These are phyloP conservation scores for Fusarium begoniae DNA, from an alignment of 2,329 filamentous ascomycete genomes.

Conservation along the genomic window DNA sequence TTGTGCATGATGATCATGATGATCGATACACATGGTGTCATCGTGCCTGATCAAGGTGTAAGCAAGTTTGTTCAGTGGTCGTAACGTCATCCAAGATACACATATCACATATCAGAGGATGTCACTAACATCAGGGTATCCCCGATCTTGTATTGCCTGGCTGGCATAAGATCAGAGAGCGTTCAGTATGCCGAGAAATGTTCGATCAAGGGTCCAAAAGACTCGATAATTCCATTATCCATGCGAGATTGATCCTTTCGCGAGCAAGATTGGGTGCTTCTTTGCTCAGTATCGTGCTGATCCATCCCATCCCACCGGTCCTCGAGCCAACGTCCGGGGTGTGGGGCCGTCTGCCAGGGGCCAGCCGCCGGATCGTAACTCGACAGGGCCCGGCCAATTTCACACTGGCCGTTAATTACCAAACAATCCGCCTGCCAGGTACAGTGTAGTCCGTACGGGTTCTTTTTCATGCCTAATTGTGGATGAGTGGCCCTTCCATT, in stretches of 20 bases:
- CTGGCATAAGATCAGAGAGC: slow-evolving; percentile 6
- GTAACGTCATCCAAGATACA: background rate
- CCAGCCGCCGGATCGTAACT: slow-evolving; percentile 27
- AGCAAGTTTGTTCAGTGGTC: slow-evolving; percentile 7
- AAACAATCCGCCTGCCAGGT: slow-evolving; percentile 15
- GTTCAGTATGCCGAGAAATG: background rate
- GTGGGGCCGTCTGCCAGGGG: slow-evolving; percentile 40
- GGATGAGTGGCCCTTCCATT: slow-evolving; percentile 29
- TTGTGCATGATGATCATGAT: background rate
- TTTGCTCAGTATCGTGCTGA: slow-evolving; percentile 15
- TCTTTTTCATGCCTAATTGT: slow-evolving; percentile 30
- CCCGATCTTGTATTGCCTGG: slow-evolving; percentile 7
- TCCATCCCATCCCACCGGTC: slow-evolving; percentile 8
- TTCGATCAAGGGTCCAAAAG: slow-evolving; percentile 16
- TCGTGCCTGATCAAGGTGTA: slow-evolving; percentile 8
- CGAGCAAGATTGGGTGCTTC: slow-evolving; percentile 18
- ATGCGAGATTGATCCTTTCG: slow-evolving; percentile 16
- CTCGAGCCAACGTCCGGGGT: slow-evolving; percentile 39
- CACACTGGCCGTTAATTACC: slow-evolving; percentile 26
- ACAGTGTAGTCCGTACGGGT: background rate
- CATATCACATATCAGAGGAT: background rate
- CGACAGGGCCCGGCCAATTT: slow-evolving; percentile 19
- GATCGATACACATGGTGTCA: slow-evolving; percentile 11
- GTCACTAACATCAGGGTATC: slow-evolving; percentile 1
- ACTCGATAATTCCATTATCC: slow-evolving; percentile 12